A percentile compares a stretch with the other conserved stretches of the same genome.
These are phyloP conservation scores for Blastobotrys persicus DNA, from an alignment of 1,139 yeast species.

Conservation along the genomic window DNA sequence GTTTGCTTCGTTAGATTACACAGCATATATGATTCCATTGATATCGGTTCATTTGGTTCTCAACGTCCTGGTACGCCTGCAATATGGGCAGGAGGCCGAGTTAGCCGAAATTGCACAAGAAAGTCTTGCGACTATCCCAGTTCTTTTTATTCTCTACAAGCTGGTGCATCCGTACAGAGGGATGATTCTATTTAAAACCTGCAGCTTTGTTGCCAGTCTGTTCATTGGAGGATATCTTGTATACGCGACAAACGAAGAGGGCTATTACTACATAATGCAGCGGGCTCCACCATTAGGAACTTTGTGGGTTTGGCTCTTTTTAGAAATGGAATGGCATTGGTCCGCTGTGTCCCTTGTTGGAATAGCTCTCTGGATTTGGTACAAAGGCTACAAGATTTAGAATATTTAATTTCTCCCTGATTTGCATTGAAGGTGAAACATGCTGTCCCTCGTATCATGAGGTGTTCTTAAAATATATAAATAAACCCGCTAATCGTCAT, in stretches of 20 bases:
- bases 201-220: conserved; percentile 28
- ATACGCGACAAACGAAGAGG: conserved; percentile 37
- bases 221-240: conserved; percentile 38
- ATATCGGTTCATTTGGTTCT: conserved; percentile 35
- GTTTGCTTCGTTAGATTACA: conserved; percentile 34
- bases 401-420: too few species aligned
- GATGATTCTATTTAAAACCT: conserved; percentile 26
- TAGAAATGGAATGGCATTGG: conserved; percentile 42
- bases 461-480: too few species aligned
- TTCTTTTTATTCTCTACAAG: conserved; percentile 31
- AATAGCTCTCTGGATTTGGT: conserved; percentile 34
- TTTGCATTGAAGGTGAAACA: too few species aligned
- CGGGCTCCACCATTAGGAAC: conserved; percentile 44
- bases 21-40: conserved; percentile 35
- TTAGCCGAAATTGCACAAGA: conserved; percentile 25
- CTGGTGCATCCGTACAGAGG: conserved; percentile 30
- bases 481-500: too few species aligned
- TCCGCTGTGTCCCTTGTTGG: conserved; percentile 34
- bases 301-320: conserved; percentile 41
- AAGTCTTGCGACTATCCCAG: conserved; percentile 31
- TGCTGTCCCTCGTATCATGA: too few species aligned
- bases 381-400: conserved; percentile 26
- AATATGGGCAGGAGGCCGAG: conserved; percentile 32
- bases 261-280: conserved; percentile 41
- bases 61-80: conserved; percentile 37